Evolutionary conservation across 441 rosid genomes (phyloP).

Genomic region (Gossypium laxum): DNA sequence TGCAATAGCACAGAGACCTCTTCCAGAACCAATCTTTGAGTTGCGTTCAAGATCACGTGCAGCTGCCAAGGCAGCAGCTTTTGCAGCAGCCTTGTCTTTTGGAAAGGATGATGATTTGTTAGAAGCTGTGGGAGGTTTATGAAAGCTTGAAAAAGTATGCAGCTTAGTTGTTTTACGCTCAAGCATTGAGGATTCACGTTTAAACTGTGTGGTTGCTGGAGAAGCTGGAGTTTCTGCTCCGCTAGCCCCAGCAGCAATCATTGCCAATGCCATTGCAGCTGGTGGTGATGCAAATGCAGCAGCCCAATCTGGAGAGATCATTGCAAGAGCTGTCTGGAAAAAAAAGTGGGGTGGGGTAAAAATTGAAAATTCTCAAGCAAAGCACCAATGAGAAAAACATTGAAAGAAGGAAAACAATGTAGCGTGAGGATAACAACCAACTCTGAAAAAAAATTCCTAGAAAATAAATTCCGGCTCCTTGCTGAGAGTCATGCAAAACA

Average conservation of each 20-base stretch:
- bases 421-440: not conserved
- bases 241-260: conserved; percentile 99
- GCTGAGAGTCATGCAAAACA: not conserved
- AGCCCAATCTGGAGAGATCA: conserved; percentile 96
- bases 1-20: conserved; percentile 98
- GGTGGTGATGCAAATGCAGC: conserved; percentile 99
- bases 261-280: conserved; percentile 98
- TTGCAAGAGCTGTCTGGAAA: conserved; percentile 80
- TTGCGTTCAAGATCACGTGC: conserved; percentile 97
- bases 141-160: conserved; percentile 88
- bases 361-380: not conserved
- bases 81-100: conserved; percentile 94
- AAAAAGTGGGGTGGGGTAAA: not conserved
- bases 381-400: not conserved
- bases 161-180: conserved; percentile 70
- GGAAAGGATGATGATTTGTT: conserved; percentile 54
- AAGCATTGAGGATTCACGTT: conserved; percentile 76
- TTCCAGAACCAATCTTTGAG: conserved; percentile 96
- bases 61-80: conserved; percentile 98
- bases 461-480: not conserved
- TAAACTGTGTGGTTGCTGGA: conserved; percentile 46
- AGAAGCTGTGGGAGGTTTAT: conserved; percentile 57
- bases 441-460: not conserved
- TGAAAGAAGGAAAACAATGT: not conserved
- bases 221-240: conserved; percentile 82